Evolutionary conservation across 306 rosid species (phyloP).

Genomic region (Vigna mungo): DNA sequence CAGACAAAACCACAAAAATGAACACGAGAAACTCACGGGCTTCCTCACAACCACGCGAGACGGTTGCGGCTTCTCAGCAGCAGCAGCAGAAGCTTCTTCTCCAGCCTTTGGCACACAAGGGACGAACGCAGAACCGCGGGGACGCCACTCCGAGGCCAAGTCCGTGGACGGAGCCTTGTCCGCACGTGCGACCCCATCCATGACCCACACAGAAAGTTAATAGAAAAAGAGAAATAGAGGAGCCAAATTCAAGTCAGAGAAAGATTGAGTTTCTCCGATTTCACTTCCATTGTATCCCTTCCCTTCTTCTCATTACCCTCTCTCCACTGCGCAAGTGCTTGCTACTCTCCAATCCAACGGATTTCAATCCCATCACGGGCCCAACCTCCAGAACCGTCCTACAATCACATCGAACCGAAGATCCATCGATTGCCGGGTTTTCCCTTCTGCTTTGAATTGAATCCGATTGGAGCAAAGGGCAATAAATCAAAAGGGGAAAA

Average conservation of each 20-base stretch:
- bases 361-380: constrained; percentile 78
- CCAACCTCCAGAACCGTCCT: constrained; percentile 40
- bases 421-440: constrained; percentile 42
- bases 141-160: constrained; percentile 59
- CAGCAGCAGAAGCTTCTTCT: constrained; percentile 15
- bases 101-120: constrained; percentile 51
- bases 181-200: constrained; percentile 73
- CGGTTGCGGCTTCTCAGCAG: constrained; percentile 53
- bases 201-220: constrained; percentile 47
- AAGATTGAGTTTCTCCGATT: constrained; percentile 52
- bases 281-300: constrained; percentile 47
- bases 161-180: constrained; percentile 53
- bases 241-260: constrained; percentile 52
- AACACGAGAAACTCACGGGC: constrained; percentile 63
- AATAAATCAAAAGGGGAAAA: too few species aligned
- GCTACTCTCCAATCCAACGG: constrained; percentile 60
- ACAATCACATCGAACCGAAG: constrained; percentile 25
- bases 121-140: constrained; percentile 64
- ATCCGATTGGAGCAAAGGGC: constrained; percentile 12
- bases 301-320: constrained; percentile 30
- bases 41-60: constrained; percentile 66
- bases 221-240: constrained; percentile 16
- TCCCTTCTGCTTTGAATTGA: background rate
- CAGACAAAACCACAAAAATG: background rate
- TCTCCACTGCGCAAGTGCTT: constrained; percentile 26